A percentile compares a stretch with the other conserved stretches of the same genome.
These are phyloP conservation scores for Aphanomyces astaci DNA, from an alignment of 352 stramenopile species.

Conservation along the genomic window DNA sequence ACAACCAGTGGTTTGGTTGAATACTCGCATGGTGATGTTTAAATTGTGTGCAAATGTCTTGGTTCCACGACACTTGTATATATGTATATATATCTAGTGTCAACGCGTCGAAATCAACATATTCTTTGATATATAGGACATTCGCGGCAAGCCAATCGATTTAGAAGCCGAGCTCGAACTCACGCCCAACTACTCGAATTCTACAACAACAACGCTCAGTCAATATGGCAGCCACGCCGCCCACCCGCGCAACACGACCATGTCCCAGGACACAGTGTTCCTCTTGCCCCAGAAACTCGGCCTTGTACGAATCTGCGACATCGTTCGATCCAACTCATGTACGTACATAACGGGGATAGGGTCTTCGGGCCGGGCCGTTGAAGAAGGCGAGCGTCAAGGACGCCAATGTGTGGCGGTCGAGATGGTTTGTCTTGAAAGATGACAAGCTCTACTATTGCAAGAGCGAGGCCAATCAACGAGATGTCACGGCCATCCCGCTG, in stretches of 20 bases:
- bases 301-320: conserved; percentile 31
- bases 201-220: not conserved
- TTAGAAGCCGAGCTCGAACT: conserved; percentile 43
- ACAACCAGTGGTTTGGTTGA: too few relatives aligned
- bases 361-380: conserved; percentile 65
- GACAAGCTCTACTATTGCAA: conserved; percentile 83
- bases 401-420: conserved; percentile 68
- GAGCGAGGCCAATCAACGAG: conserved; percentile 67
- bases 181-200: not conserved
- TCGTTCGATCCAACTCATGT: too few relatives aligned
- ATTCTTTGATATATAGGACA: conserved; percentile 54
- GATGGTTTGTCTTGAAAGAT: conserved; percentile 83
- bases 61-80: too few relatives aligned
- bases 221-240: conserved; percentile 23
- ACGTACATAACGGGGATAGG: too few relatives aligned
- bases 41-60: too few relatives aligned
- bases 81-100: too few relatives aligned
- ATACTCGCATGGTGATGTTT: too few relatives aligned
- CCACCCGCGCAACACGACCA: not conserved
- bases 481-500: conserved; percentile 74
- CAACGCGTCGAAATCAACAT: too few relatives aligned
- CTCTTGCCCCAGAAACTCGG: conserved; percentile 62
- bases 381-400: conserved; percentile 78
- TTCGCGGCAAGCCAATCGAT: conserved; percentile 59
- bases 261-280: conserved; percentile 38